Evolutionary conservation across 2,329 filamentous ascomycete genomes (phyloP), one percentile per base, ranked within the genome.

Genomic region (Neofusicoccum sp.): DNA sequence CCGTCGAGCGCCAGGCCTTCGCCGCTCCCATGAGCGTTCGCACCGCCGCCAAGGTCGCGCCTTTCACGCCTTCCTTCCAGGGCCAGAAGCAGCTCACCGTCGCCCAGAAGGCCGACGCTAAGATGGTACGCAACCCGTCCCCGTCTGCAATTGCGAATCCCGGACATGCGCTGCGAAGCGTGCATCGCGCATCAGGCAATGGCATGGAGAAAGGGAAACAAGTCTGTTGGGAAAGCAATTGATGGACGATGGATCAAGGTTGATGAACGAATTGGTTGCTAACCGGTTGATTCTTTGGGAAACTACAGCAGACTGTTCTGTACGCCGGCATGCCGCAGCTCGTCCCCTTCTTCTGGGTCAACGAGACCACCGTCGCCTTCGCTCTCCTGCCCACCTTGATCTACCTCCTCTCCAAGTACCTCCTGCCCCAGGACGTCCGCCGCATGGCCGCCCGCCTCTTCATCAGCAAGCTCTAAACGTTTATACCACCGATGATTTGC

Each of bases 261-360:
- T 40, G 34, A 14, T 30, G 34, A 20, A 30, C 49, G 36, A 16
- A 24, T 58, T 30, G 34, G 43, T 48, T 30, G 43, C 40, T 53
- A 63, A 56, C 38, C 9, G 31, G n/a, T 16, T 14, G 3, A 30
- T 45, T 53, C 16, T 31, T 58, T 24, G 56, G 44, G 41, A 41
- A 14, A 4, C 43, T 53, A 34, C 40, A 51, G 43, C 62, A 76
- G 75, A 73, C 67, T 12, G 65, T 75, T 58, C 73, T 77, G 66
- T 72, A 73, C 69, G 75, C 75, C 64, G 75, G 73, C 63, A 77
- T 77, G 75, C 75, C 75, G 63, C 75, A 77, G 70, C 75, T 77
- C 63, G 71, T 77, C 51, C 75, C 75, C 65, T 77, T 77, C 72
- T 77, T 76, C 72, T 76, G 76, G 71, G 74, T 77, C 68, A 77